Evolutionary conservation across 495 filamentous ascomycete species (phyloP).

Genomic region (Parathielavia hyrcaniae): DNA sequence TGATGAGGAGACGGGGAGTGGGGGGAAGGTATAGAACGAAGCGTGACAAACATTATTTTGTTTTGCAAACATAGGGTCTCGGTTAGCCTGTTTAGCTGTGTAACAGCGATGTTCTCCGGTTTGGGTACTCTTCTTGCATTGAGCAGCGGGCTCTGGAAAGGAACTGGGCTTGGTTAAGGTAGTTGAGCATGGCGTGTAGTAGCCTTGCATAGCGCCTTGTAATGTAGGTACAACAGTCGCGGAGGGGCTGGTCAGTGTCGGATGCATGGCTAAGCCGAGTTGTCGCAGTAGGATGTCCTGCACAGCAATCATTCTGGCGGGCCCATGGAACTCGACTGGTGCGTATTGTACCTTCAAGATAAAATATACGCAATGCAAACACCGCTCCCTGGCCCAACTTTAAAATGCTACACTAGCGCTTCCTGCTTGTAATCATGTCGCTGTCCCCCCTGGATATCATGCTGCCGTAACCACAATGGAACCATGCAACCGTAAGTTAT

Average conservation of each 20-base stretch:
- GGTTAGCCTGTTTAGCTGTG: neutral
- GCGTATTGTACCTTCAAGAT: no score
- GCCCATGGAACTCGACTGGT: no score
- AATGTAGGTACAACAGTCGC: neutral
- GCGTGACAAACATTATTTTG: neutral
- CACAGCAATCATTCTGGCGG: no score
- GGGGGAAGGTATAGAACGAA: neutral
- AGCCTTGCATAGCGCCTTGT: neutral
- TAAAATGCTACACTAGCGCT: neutral
- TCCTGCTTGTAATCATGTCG: no score
- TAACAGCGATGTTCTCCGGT: neutral
- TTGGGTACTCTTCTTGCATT: constrained; percentile 1
- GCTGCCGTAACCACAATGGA: neutral
- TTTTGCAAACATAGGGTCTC: neutral
- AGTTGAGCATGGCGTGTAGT: neutral
- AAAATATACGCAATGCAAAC: no score
- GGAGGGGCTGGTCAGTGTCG: no score
- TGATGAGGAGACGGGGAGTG: neutral
- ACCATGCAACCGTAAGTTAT: no score
- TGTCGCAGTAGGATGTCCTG: no score
- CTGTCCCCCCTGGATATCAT: neutral
- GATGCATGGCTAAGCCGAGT: no score
- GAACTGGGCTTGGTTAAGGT: neutral
- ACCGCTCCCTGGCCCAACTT: neutral
- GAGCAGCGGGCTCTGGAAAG: neutral